Conservation (phyloP, 331 rosid genomes). For the Arachis monticola region DNA sequence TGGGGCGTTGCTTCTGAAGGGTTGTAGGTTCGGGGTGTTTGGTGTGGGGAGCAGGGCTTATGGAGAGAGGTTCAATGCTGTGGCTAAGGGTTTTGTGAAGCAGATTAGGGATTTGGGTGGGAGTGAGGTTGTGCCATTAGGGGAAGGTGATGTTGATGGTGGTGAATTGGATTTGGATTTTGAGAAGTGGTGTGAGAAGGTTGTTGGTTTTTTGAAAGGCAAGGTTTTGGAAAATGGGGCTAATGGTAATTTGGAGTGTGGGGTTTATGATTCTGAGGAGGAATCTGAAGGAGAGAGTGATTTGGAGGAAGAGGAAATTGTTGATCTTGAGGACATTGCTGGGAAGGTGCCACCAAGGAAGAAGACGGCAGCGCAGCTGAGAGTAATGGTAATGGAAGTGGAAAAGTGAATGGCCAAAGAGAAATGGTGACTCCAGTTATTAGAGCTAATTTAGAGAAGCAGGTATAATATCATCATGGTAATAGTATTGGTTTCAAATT, state of each 20-base stretch:
- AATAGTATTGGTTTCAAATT: not conserved
- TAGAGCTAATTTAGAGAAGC: slow-evolving; percentile 87
- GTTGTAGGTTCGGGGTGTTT: slow-evolving; percentile 67
- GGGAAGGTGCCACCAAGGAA: slow-evolving; percentile 85
- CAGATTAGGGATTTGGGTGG: slow-evolving; percentile 79
- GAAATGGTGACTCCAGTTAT: slow-evolving; percentile 96
- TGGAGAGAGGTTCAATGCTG: slow-evolving; percentile 66
- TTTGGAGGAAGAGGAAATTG: slow-evolving; percentile 63
- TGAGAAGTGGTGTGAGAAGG: slow-evolving; percentile 68
- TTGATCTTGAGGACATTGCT: slow-evolving; percentile 96
- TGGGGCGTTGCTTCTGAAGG: slow-evolving; percentile 75
- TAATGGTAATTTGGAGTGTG: slow-evolving; percentile 46
- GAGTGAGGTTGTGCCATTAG: slow-evolving; percentile 63
- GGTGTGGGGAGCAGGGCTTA: slow-evolving; percentile 90
- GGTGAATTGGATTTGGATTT: slow-evolving; percentile 67
- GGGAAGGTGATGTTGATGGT: slow-evolving; percentile 76
- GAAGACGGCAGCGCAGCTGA: slow-evolving; percentile 41
- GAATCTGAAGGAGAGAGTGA: slow-evolving; percentile 56
- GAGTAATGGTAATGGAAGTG: slow-evolving; percentile 46
- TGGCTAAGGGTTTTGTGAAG: slow-evolving; percentile 60
- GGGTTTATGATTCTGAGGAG: slow-evolving; percentile 46
- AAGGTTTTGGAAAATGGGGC: slow-evolving; percentile 50
- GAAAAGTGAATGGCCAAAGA: slow-evolving; percentile 62
- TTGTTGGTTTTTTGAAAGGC: slow-evolving; percentile 58
- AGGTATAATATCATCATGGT: slow-evolving; percentile 47